Conservation (phyloP, 2,329 filamentous ascomycete genomes). For the Microdochium trichocladiopsis region DNA sequence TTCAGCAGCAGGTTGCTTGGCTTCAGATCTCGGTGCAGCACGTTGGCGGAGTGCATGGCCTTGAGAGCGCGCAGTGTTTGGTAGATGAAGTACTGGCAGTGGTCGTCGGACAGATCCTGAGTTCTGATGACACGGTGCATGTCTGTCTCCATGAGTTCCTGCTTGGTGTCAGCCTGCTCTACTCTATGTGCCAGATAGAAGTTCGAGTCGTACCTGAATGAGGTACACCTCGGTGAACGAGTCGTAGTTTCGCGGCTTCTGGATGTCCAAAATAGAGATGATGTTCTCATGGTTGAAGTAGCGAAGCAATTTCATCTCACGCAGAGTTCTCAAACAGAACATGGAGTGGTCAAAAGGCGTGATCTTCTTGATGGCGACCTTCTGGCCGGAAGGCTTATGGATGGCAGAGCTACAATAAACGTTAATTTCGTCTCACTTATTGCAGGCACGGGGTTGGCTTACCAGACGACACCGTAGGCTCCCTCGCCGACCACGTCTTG, state of each 20-base stretch:
- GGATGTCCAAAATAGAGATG: slow-evolving; percentile 98
- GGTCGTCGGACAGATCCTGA: slow-evolving; percentile 96
- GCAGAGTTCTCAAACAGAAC: slow-evolving; percentile 93
- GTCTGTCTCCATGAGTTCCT: slow-evolving; percentile 99
- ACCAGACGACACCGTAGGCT: slow-evolving; percentile 98
- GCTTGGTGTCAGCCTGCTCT: slow-evolving; percentile 1
- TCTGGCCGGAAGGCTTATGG: slow-evolving; percentile 96
- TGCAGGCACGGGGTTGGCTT: slow-evolving; percentile 12
- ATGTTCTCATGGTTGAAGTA: slow-evolving; percentile 99
- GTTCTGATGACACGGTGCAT: slow-evolving; percentile 99
- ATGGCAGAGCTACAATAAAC: slow-evolving; percentile 68
- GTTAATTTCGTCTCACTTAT: background rate
- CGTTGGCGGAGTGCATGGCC: slow-evolving; percentile 98
- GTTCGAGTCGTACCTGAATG: slow-evolving; percentile 67
- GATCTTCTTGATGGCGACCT: slow-evolving; percentile 99
- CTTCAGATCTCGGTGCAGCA: slow-evolving; percentile 94
- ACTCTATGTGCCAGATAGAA: too few species aligned
- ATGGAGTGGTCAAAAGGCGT: slow-evolving; percentile 98
- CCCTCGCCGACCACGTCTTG: slow-evolving; percentile 99
- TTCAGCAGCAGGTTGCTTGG: slow-evolving; percentile 95
- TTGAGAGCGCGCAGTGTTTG: slow-evolving; percentile 96
- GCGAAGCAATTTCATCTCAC: slow-evolving; percentile 97
- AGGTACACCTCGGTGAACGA: slow-evolving; percentile 97
- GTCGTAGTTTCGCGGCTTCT: slow-evolving; percentile 94
- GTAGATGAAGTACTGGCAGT: slow-evolving; percentile 99